Base-by-base conservation (phyloP, 192 early-diverging fungal species). In the Geosiphon pyriformis region DNA sequence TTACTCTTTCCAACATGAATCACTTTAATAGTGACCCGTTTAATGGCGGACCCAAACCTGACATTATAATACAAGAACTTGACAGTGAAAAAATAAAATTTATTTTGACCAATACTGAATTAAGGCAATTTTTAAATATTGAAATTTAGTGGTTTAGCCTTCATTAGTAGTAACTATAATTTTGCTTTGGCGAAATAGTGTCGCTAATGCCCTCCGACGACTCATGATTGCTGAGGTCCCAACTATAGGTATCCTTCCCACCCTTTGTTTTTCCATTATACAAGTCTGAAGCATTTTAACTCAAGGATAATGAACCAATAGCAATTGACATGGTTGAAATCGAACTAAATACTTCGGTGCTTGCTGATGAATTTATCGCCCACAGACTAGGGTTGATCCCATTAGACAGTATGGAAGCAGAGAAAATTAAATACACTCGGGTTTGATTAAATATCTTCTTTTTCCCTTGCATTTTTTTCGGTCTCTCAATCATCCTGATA, bases 201-300 rank as follows among this genome's bases (percentile, higher is more conserved):
- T 98, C 4, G 94, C 96, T 31, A 98, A 98, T 76, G 83, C 93
- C 17, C 74, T 98, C 23, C 85, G 96, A 53, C 82, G 96, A 55
- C 81, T 89, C n/a, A 97, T 98, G 94, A 94, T 98, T 67, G 89
- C 94, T 23, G 96, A 98, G 72, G 94, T 98, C 22, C 92, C 94
- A 12, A 98, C 96, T 4, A 93, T 98, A 72, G 83, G 81, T 83
- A 74, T 47, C 76, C 57, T 12, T 31, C n/a, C 0, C 12, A 20
- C 6, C 20, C 18, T 71, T 42, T 49, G 29, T 49, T 3, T 62
- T 6, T 46, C 30, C 48, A 23, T 18, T 26, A 29, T 10, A 18
- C 49, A 34, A 31, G 56, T 59, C n/a, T n/a, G n/a, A n/a, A 57
- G 42, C 17, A 6, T 15, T 37, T 8, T 25, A 34, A 0, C n/a